A percentile compares a stretch with the other conserved stretches of the same genome.
These are phyloP conservation scores for Isoetes taiwanensis DNA, from an alignment of 75 land plant species.

Conservation along the genomic window DNA sequence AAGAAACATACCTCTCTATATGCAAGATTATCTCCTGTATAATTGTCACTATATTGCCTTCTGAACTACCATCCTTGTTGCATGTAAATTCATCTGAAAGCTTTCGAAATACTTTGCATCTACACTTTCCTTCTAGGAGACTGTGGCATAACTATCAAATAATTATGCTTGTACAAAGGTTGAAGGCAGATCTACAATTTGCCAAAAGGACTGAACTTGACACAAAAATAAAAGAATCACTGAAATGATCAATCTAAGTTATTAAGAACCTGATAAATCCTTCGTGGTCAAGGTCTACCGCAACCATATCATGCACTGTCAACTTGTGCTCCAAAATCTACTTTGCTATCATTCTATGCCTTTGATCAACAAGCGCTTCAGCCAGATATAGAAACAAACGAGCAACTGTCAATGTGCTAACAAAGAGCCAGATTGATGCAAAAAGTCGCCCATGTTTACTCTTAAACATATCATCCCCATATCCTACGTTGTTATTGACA, in stretches of 20 bases:
- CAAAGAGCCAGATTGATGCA: neutral
- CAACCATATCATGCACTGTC: neutral
- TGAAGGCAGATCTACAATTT: no score
- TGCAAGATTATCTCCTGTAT: no score
- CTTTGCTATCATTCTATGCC: neutral
- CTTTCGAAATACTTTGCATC: no score
- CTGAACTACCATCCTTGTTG: no score
- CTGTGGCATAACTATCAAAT: no score
- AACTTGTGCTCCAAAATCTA: neutral
- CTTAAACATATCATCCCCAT: slow-evolving; percentile 1
- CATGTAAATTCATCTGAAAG: no score
- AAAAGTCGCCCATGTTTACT: neutral
- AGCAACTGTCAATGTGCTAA: slow-evolving; percentile 4
- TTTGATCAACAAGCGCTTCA: neutral
- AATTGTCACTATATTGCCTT: no score
- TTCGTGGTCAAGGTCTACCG: neutral
- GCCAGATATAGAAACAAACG: neutral
- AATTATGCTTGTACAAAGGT: no score
- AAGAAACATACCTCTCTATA: no score
- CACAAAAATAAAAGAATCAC: neutral
- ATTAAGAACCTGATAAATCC: neutral
- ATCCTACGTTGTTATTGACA: slow-evolving; percentile 3
- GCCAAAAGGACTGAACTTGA: neutral
- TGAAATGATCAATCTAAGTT: neutral
- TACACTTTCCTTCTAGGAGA: no score